A percentile compares a stretch with the other conserved stretches of the same genome.
Evolutionary conservation across 176 grass and related monocot genomes (phyloP).

Genomic region (Musa itinerans): DNA sequence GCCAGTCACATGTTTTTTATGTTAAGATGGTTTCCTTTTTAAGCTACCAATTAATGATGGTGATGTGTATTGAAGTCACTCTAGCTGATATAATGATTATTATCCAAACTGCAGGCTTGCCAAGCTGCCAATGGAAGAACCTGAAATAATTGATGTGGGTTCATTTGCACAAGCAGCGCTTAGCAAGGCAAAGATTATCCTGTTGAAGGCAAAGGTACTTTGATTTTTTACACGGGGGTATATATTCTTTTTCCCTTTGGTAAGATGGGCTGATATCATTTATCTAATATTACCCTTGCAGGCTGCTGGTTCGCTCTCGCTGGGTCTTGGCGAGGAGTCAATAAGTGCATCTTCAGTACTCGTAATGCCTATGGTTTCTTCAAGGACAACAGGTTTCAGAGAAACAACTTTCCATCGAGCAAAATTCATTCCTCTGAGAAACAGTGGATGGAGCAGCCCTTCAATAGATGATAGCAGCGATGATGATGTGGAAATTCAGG

Average conservation of each 20-base stretch:
- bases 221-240: background rate
- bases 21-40: no score
- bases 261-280: background rate
- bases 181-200: conserved; percentile 56
- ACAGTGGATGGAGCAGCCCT: conserved; percentile 45
- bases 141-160: conserved; percentile 38
- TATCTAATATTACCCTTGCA: conserved; percentile 29
- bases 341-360: conserved; percentile 80
- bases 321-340: conserved; percentile 64
- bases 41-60: no score
- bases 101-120: conserved; percentile 30
- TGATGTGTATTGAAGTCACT: no score
- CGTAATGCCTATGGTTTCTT: conserved; percentile 85
- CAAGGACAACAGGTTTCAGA: conserved; percentile 79
- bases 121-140: conserved; percentile 52
- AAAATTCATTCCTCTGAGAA: conserved; percentile 60
- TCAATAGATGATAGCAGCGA: conserved; percentile 22
- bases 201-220: conserved; percentile 76
- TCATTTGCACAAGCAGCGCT: conserved; percentile 44
- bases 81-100: no score
- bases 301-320: conserved; percentile 75
- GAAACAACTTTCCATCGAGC: conserved; percentile 35
- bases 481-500: conserved; percentile 31
- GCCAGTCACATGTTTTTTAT: no score
- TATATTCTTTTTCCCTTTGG: no score